A percentile compares a stretch with the other conserved stretches of the same genome.
These are phyloP conservation scores for Cadophora gregata DNA, from an alignment of 2,329 filamentous ascomycete genomes.

Conservation along the genomic window DNA sequence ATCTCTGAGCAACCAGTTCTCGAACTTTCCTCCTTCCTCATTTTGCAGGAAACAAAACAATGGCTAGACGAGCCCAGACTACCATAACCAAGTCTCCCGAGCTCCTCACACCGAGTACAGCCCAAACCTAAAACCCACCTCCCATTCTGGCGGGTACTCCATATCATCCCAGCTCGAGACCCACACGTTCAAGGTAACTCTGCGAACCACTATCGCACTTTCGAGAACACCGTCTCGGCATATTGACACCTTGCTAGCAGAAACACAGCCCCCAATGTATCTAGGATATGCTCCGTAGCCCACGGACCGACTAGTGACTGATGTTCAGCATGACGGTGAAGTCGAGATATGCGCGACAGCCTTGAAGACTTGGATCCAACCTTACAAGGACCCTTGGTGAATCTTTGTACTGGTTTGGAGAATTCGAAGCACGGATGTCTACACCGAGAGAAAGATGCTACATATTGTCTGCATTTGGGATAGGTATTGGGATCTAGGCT, in stretches of 20 bases:
- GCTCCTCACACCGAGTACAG: not conserved
- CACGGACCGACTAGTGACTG: not conserved
- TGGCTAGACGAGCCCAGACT: not conserved
- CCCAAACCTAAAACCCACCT: not conserved
- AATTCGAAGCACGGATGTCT: not conserved
- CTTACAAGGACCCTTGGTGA: not conserved
- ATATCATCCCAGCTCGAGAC: not conserved
- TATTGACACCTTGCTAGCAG: not conserved
- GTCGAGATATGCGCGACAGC: not conserved
- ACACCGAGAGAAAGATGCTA: not conserved
- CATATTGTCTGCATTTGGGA: not conserved
- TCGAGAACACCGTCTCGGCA: not conserved
- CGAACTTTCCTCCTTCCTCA: not conserved
- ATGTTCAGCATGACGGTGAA: not conserved
- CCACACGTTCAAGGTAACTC: not conserved
- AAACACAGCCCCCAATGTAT: slow-evolving; percentile 5
- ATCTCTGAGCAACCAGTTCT: not conserved
- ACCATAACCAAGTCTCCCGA: not conserved
- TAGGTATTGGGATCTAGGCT: not conserved
- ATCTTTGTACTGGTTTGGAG: not conserved
- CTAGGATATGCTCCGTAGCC: not conserved
- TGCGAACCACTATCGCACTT: not conserved
- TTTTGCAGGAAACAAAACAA: not conserved
- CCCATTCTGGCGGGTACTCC: not conserved
- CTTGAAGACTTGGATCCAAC: not conserved